These are phyloP conservation scores for Pseudoturritis turrita DNA, from an alignment of 345 rosid species.

Conservation along the genomic window DNA sequence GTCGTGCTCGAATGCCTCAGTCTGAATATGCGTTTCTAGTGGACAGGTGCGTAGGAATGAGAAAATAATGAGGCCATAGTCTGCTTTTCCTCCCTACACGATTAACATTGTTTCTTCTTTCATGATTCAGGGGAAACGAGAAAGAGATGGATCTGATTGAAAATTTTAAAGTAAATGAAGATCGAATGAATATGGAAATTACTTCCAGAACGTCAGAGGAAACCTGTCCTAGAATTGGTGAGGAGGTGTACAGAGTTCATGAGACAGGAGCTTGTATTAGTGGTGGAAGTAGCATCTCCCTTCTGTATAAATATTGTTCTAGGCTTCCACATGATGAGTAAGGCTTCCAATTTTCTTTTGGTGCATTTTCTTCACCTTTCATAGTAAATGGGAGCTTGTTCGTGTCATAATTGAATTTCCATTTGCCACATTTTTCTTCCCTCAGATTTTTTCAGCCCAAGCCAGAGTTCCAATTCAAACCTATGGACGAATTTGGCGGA, in stretches of 20 bases:
- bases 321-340: slow-evolving; percentile 95
- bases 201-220: slow-evolving; percentile 58
- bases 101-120: slow-evolving; percentile 18
- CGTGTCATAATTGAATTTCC: slow-evolving; percentile 7
- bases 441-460: slow-evolving; percentile 77
- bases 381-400: neutral
- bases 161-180: slow-evolving; percentile 54
- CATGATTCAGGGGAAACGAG: slow-evolving; percentile 57
- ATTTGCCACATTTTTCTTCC: slow-evolving; percentile 26
- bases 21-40: slow-evolving; percentile 96
- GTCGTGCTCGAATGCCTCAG: slow-evolving; percentile 93
- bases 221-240: slow-evolving; percentile 41
- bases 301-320: slow-evolving; percentile 78
- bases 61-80: slow-evolving; percentile 5
- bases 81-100: neutral
- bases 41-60: slow-evolving; percentile 52
- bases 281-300: slow-evolving; percentile 78
- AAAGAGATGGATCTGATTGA: slow-evolving; percentile 68
- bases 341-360: slow-evolving; percentile 29
- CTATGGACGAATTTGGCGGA: slow-evolving; percentile 63
- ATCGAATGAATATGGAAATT: slow-evolving; percentile 69
- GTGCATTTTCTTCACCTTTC: slow-evolving; percentile 3
- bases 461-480: slow-evolving; percentile 57
- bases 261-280: slow-evolving; percentile 71
- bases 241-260: slow-evolving; percentile 60